Evolutionary conservation across 1,284 basidiomycete genomes (phyloP), one percentile per base, ranked within the genome.

Genomic region (Tilletia walkeri): DNA sequence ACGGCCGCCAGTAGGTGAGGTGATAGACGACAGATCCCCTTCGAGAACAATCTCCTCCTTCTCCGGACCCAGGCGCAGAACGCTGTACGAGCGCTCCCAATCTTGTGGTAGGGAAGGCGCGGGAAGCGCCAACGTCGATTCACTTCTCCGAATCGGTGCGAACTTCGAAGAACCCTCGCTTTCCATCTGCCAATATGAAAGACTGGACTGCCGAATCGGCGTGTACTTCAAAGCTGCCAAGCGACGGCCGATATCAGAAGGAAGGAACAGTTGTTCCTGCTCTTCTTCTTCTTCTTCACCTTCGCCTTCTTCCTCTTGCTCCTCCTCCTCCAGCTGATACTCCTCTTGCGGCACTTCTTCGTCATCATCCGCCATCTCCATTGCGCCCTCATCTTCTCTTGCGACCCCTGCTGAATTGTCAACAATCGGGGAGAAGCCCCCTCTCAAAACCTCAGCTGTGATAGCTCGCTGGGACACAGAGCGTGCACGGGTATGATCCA

Each of bases 241-340:
- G 9, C 56, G 20, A 10, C 30, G 12, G 18, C 7, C 56, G 18
- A 61, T 61, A 4, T 24, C 20, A 5, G 56, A 61, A 16, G 56
- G 56, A 9, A 30, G 16, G 56, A 14, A 4, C 12, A 61, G 56
- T 7, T 16, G 24, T 4, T 61, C 56, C 24, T 61, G 12, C n/a
- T n/a, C 50, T 53, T 53, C 50, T 53, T 53, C 50, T 6, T 20
- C 50, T 53, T 53, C 50, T 53, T 7, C 48, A 49, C n/a, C 48
- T n/a, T 49, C 48, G 14, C 12, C 6, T n/a, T 53, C 50, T 53
- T 53, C 50, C 7, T 53, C 50, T n/a, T 53, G 12, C 18, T 53
- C 50, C 50, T 20, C 50, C 50, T n/a, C 50, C 7, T 20, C 50
- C 6, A 53, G 12, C 18, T 20, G 1, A 49, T 12, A n/a, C n/a